Evolutionary conservation across 2,329 filamentous ascomycete genomes (phyloP), one percentile per base, ranked within the genome.

Genomic region (Neofusicoccum cordaticola): DNA sequence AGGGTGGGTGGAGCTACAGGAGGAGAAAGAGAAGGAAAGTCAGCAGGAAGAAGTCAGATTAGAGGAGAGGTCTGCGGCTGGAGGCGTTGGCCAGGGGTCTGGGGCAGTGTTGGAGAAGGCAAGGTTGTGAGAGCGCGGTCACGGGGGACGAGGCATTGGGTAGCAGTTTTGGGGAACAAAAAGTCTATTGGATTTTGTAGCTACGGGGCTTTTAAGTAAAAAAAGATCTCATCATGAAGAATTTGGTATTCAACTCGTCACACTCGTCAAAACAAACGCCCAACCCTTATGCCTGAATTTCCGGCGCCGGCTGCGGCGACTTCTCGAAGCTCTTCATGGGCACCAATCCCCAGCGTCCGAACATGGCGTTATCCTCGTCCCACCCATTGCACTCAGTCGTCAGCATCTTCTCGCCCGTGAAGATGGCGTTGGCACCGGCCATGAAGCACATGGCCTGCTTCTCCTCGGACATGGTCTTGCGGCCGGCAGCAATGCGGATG

Each of bases 391-490:
- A 96, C 65, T 93, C 91, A 0, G 93, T 97, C 4, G 93, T 97
- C 78, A 96, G 77, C 93, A 97, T 96, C 84, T 94, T 96, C 81
- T 97, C 93, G 8, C 93, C 93, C 0, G 93, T 97, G 74, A 97
- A 97, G 39, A 97, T 90, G n/a, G 93, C 93, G 71, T 97, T 97
- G 0, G 93, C 93, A 13, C 93, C 93, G 0, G 92, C 92, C 85
- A 91, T 89, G 80, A 96, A 97, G 78, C 92, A 96, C 69, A 94
- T 76, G 13, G 92, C 88, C 79, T 97, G 93, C 81, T 96, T 90
- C 78, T 95, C 92, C 79, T 97, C 93, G 3, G 86, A 85, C 85
- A 97, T 90, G 12, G 88, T 91, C 75, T 91, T 93, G 52, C 93
- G 83, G 2, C 93, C 93, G 0, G 93, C 93, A 0, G 93, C 93